These are phyloP conservation scores for Hymenoscyphus scutula DNA, from an alignment of 2,329 filamentous ascomycete species.

Conservation along the genomic window DNA sequence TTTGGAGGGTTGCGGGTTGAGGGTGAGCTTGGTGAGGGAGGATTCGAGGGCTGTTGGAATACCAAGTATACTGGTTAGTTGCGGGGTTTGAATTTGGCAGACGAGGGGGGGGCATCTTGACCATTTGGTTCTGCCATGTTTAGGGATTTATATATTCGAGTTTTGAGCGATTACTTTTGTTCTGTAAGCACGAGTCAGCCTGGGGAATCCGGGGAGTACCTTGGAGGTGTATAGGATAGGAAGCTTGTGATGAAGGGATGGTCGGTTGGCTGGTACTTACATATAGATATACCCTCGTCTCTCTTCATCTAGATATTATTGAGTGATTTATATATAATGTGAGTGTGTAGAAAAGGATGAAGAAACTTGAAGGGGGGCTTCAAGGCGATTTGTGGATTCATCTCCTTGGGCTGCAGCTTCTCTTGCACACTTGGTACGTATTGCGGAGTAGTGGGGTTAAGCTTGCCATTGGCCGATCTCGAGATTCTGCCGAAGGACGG, in stretches of 20 bases:
- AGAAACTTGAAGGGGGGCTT: neutral
- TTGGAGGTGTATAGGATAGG: neutral
- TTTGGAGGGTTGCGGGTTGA: constrained; percentile 28
- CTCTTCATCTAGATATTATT: neutral
- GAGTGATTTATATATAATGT: neutral
- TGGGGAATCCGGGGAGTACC: neutral
- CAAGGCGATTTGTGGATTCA: neutral
- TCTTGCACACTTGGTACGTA: neutral
- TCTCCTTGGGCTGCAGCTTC: neutral
- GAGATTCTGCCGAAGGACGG: neutral
- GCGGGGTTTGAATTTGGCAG: neutral
- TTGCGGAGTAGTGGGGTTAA: constrained; percentile 2
- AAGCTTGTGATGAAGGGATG: neutral
- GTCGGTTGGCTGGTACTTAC: neutral
- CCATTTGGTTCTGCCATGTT: constrained; percentile 27
- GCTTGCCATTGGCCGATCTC: neutral
- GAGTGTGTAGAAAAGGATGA: neutral
- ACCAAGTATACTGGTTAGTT: constrained; percentile 8
- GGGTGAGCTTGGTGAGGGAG: constrained; percentile 31
- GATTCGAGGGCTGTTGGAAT: constrained; percentile 28
- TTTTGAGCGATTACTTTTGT: constrained; percentile 4
- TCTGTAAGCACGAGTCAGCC: constrained; percentile 9
- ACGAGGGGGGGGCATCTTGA: constrained; percentile 6
- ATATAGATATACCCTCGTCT: neutral
- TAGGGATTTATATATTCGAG: neutral